Evolutionary conservation across 441 rosid species (phyloP).

Genomic region (Sinapis alba): DNA sequence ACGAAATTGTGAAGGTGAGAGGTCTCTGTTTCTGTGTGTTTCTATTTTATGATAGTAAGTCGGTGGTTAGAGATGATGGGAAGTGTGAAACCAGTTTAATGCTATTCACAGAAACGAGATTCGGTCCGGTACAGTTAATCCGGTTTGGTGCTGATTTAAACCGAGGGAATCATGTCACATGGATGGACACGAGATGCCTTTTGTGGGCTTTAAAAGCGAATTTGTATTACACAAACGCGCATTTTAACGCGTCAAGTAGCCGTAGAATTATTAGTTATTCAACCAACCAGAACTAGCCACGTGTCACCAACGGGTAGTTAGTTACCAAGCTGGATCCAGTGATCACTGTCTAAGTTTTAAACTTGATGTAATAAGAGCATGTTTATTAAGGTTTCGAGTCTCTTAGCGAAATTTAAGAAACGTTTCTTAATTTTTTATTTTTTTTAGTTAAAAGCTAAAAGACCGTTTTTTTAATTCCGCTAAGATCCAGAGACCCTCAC

Average conservation of each 20-base stretch:
- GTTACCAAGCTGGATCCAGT: no score
- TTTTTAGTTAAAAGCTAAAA: no score
- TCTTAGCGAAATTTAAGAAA: no score
- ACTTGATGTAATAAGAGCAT: no score
- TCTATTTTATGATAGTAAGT: background rate
- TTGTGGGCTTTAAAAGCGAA: background rate
- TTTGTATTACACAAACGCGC: background rate
- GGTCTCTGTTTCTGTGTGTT: conserved; percentile 15
- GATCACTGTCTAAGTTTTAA: no score
- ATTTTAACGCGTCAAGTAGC: background rate
- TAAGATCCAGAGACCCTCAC: no score
- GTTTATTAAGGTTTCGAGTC: no score
- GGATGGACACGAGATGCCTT: background rate
- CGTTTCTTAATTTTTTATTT: no score
- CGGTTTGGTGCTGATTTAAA: background rate
- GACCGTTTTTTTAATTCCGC: no score
- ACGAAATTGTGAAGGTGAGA: conserved; percentile 23
- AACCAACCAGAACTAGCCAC: background rate
- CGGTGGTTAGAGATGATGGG: conserved; percentile 33
- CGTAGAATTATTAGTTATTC: background rate
- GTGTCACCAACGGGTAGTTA: background rate
- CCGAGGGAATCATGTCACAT: background rate
- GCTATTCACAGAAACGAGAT: conserved; percentile 11
- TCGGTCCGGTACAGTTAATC: background rate
- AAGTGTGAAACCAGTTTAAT: conserved; percentile 26